A percentile compares a stretch with the other conserved stretches of the same genome.
Conservation (phyloP, 1,284 basidiomycete species). For the Naganishia cerealis region DNA sequence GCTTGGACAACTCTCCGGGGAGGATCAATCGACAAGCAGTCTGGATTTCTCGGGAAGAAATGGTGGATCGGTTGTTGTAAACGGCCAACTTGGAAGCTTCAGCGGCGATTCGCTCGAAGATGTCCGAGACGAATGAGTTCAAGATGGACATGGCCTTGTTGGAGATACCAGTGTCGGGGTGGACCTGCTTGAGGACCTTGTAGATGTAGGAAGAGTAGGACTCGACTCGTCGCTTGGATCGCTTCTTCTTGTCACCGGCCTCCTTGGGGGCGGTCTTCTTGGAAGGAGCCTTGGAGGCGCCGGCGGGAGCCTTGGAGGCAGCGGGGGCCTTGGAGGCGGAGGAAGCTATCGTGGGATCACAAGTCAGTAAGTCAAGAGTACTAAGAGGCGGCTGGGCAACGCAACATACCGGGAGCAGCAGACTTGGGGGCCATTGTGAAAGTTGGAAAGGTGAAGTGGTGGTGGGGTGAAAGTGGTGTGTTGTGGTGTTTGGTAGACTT, state of each 20-base stretch:
- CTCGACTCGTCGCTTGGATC: slow-evolving; percentile 78
- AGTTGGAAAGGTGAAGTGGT: slow-evolving; percentile 23
- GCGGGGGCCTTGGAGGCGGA: slow-evolving; percentile 75
- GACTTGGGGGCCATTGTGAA: slow-evolving; percentile 52
- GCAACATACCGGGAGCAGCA: slow-evolving; percentile 54
- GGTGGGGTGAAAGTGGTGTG: slow-evolving; percentile 30
- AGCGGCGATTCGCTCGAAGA: slow-evolving; percentile 87
- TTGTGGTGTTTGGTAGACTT: slow-evolving; percentile 37
- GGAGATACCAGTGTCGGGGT: slow-evolving; percentile 90
- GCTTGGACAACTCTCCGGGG: slow-evolving; percentile 78
- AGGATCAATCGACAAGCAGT: slow-evolving; percentile 87
- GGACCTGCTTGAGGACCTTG: slow-evolving; percentile 70
- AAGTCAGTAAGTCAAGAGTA: slow-evolving; percentile 5
- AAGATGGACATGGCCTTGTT: slow-evolving; percentile 96
- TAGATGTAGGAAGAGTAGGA: slow-evolving; percentile 93
- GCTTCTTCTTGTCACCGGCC: slow-evolving; percentile 73
- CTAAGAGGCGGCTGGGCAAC: background rate
- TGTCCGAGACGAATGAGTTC: slow-evolving; percentile 89
- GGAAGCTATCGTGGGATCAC: slow-evolving; percentile 35
- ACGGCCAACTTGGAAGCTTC: slow-evolving; percentile 87
- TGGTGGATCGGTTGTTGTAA: slow-evolving; percentile 91
- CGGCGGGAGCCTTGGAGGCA: slow-evolving; percentile 69
- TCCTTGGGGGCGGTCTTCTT: slow-evolving; percentile 71
- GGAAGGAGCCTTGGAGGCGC: slow-evolving; percentile 52
- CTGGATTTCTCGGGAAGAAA: slow-evolving; percentile 90